phyloP scores from a whole-genome alignment of 257 asterid species.

The Capsicum pubescens region DNA sequence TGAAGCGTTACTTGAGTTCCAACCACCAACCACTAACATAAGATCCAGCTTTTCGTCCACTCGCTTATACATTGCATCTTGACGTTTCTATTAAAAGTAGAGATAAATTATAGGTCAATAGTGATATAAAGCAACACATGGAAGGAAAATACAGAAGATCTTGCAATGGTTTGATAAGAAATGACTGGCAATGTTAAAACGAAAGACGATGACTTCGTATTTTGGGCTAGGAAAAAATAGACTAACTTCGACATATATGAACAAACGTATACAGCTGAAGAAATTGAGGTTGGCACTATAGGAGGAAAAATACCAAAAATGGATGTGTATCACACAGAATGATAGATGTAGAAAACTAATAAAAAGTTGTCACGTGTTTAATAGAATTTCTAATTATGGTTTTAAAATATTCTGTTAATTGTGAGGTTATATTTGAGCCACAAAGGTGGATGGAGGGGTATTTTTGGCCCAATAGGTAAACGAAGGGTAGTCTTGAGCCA shows the following conservation, averaged over 20 bases:
- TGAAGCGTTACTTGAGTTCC: constrained; percentile 99
- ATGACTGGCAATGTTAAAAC: background rate
- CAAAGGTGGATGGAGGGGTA: too few species aligned
- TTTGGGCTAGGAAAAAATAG: constrained; percentile 12
- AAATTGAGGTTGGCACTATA: background rate
- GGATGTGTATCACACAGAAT: constrained; percentile 8
- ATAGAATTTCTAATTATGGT: too few species aligned
- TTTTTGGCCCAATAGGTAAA: too few species aligned
- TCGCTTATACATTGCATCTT: constrained; percentile 98
- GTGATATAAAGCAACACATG: background rate
- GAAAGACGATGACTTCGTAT: background rate
- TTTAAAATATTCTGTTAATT: too few species aligned
- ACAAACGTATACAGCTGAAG: background rate
- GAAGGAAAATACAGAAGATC: constrained; percentile 12
- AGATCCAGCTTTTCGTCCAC: constrained; percentile 81
- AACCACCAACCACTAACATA: constrained; percentile 93
- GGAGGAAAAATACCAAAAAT: background rate
- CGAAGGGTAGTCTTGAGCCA: too few species aligned
- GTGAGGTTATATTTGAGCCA: too few species aligned
- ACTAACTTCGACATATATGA: background rate
- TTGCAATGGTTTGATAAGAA: constrained; percentile 14
- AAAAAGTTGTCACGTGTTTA: too few species aligned
- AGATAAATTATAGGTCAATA: constrained; percentile 2
- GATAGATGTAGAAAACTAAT: background rate
- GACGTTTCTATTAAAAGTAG: constrained; percentile 69